These are phyloP conservation scores for Mucor plumbeus DNA, from an alignment of 371 early-diverging fungal species.

Conservation along the genomic window DNA sequence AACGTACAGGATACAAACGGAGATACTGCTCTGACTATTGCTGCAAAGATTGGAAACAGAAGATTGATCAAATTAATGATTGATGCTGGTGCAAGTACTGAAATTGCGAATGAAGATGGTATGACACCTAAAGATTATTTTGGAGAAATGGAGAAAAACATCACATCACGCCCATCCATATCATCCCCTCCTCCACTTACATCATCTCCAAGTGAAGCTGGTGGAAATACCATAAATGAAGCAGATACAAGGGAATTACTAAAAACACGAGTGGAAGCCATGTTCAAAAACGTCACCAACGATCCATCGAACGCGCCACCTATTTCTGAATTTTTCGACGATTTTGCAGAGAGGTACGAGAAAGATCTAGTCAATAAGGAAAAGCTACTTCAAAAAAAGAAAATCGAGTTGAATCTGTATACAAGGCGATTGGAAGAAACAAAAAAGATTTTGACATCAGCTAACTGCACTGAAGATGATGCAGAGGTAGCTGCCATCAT, in stretches of 20 bases:
- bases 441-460: slow-evolving; percentile 17
- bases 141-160: slow-evolving; percentile 37
- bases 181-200: background rate
- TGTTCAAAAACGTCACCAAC: slow-evolving; percentile 23
- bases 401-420: slow-evolving; percentile 30
- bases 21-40: slow-evolving; percentile 90
- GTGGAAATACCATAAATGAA: slow-evolving; percentile 45
- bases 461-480: background rate
- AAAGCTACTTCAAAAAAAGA: slow-evolving; percentile 30
- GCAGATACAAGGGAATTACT: slow-evolving; percentile 31
- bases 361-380: slow-evolving; percentile 34
- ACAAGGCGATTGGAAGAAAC: slow-evolving; percentile 33
- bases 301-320: slow-evolving; percentile 16
- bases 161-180: background rate
- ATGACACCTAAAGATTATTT: slow-evolving; percentile 58
- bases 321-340: slow-evolving; percentile 42
- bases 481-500: background rate
- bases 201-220: slow-evolving; percentile 17
- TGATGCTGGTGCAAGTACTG: slow-evolving; percentile 82
- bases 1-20: slow-evolving; percentile 88
- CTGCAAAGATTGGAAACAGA: slow-evolving; percentile 77
- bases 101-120: slow-evolving; percentile 77
- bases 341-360: slow-evolving; percentile 43
- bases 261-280: slow-evolving; percentile 24
- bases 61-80: slow-evolving; percentile 73